Evolutionary conservation across 257 asterid genomes (phyloP).

Genomic region (Knoxia roxburghii): DNA sequence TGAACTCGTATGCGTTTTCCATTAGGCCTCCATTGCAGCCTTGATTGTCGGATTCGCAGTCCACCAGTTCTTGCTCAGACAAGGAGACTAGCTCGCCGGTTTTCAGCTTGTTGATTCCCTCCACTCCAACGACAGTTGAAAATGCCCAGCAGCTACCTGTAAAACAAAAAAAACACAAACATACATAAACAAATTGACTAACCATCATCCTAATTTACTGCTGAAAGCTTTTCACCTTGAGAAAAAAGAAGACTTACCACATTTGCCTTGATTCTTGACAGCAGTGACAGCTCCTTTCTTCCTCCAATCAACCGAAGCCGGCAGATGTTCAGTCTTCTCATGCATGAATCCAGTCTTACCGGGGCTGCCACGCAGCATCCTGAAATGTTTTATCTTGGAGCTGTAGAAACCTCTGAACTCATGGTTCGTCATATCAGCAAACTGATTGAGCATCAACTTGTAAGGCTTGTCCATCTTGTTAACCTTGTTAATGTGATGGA

Average conservation of each 20-base stretch:
- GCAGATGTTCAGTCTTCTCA: slow-evolving; percentile 36
- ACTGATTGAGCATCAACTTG: slow-evolving; percentile 73
- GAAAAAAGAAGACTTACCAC: slow-evolving; percentile 42
- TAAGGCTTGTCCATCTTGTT: slow-evolving; percentile 75
- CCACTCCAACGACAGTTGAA: slow-evolving; percentile 84
- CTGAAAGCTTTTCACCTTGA: background rate
- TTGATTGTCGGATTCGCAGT: slow-evolving; percentile 65
- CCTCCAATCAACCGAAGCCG: slow-evolving; percentile 77
- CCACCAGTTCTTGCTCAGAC: slow-evolving; percentile 87
- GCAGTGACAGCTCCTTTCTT: slow-evolving; percentile 70
- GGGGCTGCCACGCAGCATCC: slow-evolving; percentile 46
- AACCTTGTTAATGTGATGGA: slow-evolving; percentile 49
- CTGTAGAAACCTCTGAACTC: slow-evolving; percentile 59
- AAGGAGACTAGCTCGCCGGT: slow-evolving; percentile 60
- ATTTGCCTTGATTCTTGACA: slow-evolving; percentile 78
- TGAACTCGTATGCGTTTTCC: slow-evolving; percentile 73
- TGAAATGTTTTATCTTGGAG: slow-evolving; percentile 60
- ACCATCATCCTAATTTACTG: no score
- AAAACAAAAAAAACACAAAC: background rate
- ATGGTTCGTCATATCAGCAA: slow-evolving; percentile 69
- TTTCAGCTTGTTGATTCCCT: slow-evolving; percentile 75
- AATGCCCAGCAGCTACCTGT: slow-evolving; percentile 94
- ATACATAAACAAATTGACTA: background rate
- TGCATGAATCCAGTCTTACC: slow-evolving; percentile 53
- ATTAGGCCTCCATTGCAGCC: slow-evolving; percentile 88